Evolutionary conservation across 805 yeast species (phyloP), one percentile per base, ranked within the genome.

Genomic region (Nakazawaea ishiwadae): DNA sequence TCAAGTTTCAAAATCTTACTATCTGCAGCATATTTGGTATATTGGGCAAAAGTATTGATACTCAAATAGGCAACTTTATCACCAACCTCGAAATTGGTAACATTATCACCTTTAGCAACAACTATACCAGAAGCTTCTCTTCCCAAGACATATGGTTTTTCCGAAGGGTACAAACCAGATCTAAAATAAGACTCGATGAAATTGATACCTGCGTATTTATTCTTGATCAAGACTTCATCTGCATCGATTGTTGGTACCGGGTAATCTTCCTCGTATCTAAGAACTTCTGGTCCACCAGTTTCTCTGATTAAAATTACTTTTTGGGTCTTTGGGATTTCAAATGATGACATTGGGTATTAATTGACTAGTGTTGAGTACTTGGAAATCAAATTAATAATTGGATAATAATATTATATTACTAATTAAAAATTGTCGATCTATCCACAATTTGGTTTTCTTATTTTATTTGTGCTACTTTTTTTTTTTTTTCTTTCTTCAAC

Each of bases 171-270:
- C 4, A 83, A 53, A 4, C 96, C 96, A 38, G 65, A 73, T 55
- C 96, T 75, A 66, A 84, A 86, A 62, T 89, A 90, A 4, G 79
- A 68, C 53, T 90, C 97, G 49, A 88, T 83, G 66, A 75, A 84
- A 52, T 88, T 88, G 53, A 88, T 65, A 26, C 98, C 98, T 10
- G 89, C 71, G 51, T 75, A 88, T 42, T 66, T 70, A 68, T 84
- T 85, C 61, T 83, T 81, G 55, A 90, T 69, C 36, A 90, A 66
- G 9, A 90, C 56, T 46, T 87, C 86, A 39, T 71, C 67, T 3
- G 66, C 70, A 4, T 63, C 56, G 39, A 82, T 67, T 33, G 62
- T 56, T 3, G 95, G 95, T 5, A 81, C 74, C 4, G 81, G 77
- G 28, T 64, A 58, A 29, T 79, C 80, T 14, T 56, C 58, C 26